A percentile compares a stretch with the other conserved stretches of the same genome.
These are phyloP conservation scores for Alternaria infectoria DNA, from an alignment of 2,329 filamentous ascomycete genomes.

Conservation along the genomic window DNA sequence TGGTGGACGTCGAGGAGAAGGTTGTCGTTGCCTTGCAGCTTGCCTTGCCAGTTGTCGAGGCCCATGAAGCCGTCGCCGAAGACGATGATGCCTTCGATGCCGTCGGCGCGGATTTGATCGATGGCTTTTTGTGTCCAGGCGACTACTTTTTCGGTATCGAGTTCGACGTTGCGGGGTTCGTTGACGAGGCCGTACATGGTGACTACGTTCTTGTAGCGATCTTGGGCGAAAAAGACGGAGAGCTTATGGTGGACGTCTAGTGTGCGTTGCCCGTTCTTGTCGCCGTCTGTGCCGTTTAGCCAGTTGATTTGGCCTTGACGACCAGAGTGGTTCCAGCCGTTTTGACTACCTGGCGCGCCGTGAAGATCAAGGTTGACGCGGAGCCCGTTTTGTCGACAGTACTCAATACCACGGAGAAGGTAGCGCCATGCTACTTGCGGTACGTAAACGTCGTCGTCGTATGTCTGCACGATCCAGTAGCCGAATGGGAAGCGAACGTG, in stretches of 20 bases:
- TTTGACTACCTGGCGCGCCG: constrained; percentile 89
- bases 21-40: constrained; percentile 72
- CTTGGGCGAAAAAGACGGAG: constrained; percentile 90
- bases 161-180: constrained; percentile 80
- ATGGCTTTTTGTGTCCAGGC: constrained; percentile 81
- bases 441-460: constrained; percentile 86
- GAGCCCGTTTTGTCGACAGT: constrained; percentile 87
- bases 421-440: constrained; percentile 91
- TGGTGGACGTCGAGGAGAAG: constrained; percentile 96
- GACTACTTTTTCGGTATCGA: constrained; percentile 71
- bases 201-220: constrained; percentile 89
- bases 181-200: constrained; percentile 94
- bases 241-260: constrained; percentile 87
- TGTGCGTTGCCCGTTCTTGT: constrained; percentile 77
- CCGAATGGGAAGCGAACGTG: constrained; percentile 95
- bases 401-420: constrained; percentile 89
- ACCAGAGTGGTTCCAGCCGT: constrained; percentile 97
- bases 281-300: constrained; percentile 88
- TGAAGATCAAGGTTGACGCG: constrained; percentile 94
- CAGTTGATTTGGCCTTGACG: constrained; percentile 80
- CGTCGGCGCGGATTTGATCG: constrained; percentile 75
- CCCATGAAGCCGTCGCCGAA: constrained; percentile 97
- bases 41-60: constrained; percentile 86
- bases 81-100: constrained; percentile 73
- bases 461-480: constrained; percentile 91